Evolutionary conservation across 768 basidiomycete species (phyloP), one percentile per base, ranked within the genome.

Genomic region (Rhizopogon sp.): DNA sequence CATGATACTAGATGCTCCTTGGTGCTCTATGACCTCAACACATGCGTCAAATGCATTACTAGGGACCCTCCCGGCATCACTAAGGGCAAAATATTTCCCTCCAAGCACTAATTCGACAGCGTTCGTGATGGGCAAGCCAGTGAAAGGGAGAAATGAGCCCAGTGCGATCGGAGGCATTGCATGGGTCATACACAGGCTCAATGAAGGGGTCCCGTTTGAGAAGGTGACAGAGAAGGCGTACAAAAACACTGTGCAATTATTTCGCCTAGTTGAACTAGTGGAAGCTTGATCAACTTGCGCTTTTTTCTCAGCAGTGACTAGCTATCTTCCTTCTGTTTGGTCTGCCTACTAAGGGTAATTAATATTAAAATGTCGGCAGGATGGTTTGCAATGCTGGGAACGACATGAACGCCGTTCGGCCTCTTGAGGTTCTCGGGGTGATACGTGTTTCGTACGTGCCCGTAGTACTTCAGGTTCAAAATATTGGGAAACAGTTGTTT

Each of bases 91-190:
- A 13, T 88, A 81, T 65, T 75, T 81, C 55, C 83, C 84, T 1
- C 66, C 67, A 1, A 68, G 76, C 2, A 78, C 73, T 31, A 79
- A 81, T 52, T 76, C 82, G 1, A 84, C 89, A 53, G 75, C 76
- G 1, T 90, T 85, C 63, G 72, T 76, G 22, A 59, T 61, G 9
- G 87, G 84, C 0, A 80, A 77, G 57, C 73, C 81, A 3, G 83
- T 90, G 42, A 92, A 91, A 69, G 87, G 89, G 3, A 75, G 91
- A 41, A 90, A 87, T 60, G 91, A 93, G 62, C 88, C 90, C 3
- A 72, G 68, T 37, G 71, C 79, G 2, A 78, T 87, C 22, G 86
- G 85, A 6, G 79, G 78, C 25, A 82, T 92, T 9, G 91, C 88
- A 20, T 90, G 86, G 83, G 81, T 89, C 10, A 72, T 91, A 10